Evolutionary conservation across 371 early-diverging fungal genomes (phyloP).

Genomic region (Syncephalastrum monosporum): DNA sequence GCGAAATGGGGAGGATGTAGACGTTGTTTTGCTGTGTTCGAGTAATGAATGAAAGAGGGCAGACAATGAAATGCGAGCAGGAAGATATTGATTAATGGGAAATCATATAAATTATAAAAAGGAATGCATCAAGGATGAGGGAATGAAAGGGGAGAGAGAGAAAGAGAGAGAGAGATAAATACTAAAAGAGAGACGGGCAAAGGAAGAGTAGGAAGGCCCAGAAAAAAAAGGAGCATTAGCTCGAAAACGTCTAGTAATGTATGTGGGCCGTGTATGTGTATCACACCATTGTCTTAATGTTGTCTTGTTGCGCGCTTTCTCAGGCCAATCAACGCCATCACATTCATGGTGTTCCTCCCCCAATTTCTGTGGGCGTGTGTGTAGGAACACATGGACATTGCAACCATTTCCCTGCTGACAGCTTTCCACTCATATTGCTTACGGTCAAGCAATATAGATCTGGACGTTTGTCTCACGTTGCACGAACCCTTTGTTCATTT

Average conservation of each 20-base stretch:
- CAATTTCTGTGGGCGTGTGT: too few relatives aligned
- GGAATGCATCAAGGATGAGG: conserved; percentile 12
- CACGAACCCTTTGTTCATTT: too few relatives aligned
- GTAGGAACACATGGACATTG: too few relatives aligned
- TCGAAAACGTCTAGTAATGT: too few relatives aligned
- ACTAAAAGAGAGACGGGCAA: conserved; percentile 5
- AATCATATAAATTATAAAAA: conserved; percentile 9
- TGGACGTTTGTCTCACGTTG: too few relatives aligned
- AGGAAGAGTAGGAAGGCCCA: not conserved
- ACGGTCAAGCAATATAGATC: too few relatives aligned
- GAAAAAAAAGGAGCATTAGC: too few relatives aligned
- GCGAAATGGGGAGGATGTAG: not conserved
- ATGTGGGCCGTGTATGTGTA: conserved; percentile 2
- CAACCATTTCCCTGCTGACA: too few relatives aligned
- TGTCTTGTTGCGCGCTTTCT: not conserved
- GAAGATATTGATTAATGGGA: conserved; percentile 5
- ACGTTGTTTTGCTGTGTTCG: not conserved
- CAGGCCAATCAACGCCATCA: conserved; percentile 1
- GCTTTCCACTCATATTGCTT: too few relatives aligned
- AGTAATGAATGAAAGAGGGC: conserved; percentile 4
- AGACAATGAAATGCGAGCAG: conserved; percentile 6
- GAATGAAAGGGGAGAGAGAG: conserved; percentile 1
- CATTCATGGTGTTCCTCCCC: too few relatives aligned
- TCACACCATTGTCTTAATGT: conserved; percentile 1
- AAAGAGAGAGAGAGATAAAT: not conserved